These are phyloP conservation scores for Ustilago shanxiensis DNA, from an alignment of 1,284 basidiomycete species.

Conservation along the genomic window DNA sequence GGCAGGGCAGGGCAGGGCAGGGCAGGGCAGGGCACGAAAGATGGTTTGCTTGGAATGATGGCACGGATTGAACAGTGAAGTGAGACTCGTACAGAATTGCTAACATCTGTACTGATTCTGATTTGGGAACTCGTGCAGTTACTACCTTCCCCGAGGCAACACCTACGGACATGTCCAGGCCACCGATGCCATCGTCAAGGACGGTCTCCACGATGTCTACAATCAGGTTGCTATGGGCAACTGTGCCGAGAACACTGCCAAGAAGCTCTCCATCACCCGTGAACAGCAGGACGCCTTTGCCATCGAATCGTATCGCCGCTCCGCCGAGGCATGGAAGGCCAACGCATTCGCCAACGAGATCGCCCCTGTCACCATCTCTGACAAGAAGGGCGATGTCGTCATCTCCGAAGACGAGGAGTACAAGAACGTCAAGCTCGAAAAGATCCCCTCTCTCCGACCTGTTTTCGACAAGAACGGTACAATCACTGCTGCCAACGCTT, in stretches of 20 bases:
- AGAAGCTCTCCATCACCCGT: slow-evolving; percentile 70
- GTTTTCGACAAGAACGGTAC: slow-evolving; percentile 72
- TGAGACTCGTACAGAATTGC: not conserved
- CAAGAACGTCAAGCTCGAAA: slow-evolving; percentile 74
- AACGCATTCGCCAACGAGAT: slow-evolving; percentile 90
- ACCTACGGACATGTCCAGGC: slow-evolving; percentile 89
- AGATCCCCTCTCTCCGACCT: slow-evolving; percentile 70
- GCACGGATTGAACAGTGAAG: not conserved
- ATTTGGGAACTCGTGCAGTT: slow-evolving; percentile 73
- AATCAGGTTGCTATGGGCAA: slow-evolving; percentile 62
- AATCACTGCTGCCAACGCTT: slow-evolving; percentile 72
- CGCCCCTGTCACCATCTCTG: slow-evolving; percentile 79
- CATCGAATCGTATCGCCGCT: slow-evolving; percentile 92
- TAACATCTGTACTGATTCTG: not conserved
- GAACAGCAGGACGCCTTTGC: slow-evolving; percentile 76
- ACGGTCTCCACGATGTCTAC: slow-evolving; percentile 78
- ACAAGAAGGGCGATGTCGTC: slow-evolving; percentile 89
- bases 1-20: too few species aligned
- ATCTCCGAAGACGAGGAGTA: slow-evolving; percentile 97
- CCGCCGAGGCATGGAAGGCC: slow-evolving; percentile 88
- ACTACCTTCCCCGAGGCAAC: slow-evolving; percentile 89
- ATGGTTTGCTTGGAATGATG: not conserved
- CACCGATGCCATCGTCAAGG: slow-evolving; percentile 87
- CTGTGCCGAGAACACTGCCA: slow-evolving; percentile 71
- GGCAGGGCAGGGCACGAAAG: too few species aligned